Percentiles rank a stretch among this genome's conserved stretches.
Conservation (phyloP, 2,329 filamentous ascomycete genomes). For the Fusarium vanettenii region DNA sequence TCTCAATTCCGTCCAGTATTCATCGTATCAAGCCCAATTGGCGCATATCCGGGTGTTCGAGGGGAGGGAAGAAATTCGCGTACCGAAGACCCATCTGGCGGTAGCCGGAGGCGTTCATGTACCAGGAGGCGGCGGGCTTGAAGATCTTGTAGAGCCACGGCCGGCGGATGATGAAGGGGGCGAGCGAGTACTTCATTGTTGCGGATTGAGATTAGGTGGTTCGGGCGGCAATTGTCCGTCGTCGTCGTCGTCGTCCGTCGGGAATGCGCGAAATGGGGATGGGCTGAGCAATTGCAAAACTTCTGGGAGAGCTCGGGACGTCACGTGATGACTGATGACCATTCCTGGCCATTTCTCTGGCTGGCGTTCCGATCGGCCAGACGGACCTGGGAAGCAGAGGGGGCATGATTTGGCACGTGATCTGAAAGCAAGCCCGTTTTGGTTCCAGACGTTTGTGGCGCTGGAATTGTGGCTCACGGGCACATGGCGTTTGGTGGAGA, state of each 20-base stretch:
- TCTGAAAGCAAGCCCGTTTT: not conserved
- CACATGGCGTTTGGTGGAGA: constrained; percentile 7
- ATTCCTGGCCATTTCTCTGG: constrained; percentile 42
- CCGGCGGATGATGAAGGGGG: constrained; percentile 82
- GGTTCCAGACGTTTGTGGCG: constrained; percentile 11
- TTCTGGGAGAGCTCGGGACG: constrained; percentile 46
- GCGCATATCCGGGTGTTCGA: constrained; percentile 2
- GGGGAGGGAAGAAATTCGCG: constrained; percentile 40
- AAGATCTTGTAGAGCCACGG: constrained; percentile 85
- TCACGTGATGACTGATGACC: constrained; percentile 51
- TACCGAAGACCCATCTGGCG: constrained; percentile 93
- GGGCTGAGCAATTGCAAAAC: constrained; percentile 47
- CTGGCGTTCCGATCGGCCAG: constrained; percentile 26
- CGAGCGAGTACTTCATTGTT: constrained; percentile 77
- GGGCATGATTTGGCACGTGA: constrained; percentile 27
- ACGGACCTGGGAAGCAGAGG: too few species aligned
- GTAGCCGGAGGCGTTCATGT: constrained; percentile 89
- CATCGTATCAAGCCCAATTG: constrained; percentile 35
- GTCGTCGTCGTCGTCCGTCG: constrained; percentile 37
- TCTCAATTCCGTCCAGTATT: not conserved
- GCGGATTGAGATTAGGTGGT: constrained; percentile 39
- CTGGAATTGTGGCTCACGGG: not conserved
- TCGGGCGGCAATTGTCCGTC: constrained; percentile 26
- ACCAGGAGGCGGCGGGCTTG: constrained; percentile 88
- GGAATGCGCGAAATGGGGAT: constrained; percentile 51